Percentiles rank a stretch among this genome's conserved stretches.
Conservation (phyloP, 352 stramenopile species). For the Peronospora tabacina region DNA sequence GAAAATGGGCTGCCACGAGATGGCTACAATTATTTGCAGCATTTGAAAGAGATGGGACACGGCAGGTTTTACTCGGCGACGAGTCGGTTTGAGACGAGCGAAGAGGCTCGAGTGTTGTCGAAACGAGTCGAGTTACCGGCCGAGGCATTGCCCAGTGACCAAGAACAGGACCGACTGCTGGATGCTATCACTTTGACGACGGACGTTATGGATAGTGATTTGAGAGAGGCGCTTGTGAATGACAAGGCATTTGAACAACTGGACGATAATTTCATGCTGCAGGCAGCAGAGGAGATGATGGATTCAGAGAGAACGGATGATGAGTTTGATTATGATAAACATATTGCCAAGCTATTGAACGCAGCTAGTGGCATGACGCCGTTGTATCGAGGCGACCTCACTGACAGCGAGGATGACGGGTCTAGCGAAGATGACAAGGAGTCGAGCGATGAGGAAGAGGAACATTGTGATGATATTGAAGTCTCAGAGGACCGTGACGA, state of each 20-base stretch:
- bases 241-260: conserved; percentile 82
- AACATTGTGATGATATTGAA: conserved; percentile 29
- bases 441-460: conserved; percentile 27
- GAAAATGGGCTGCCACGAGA: conserved; percentile 86
- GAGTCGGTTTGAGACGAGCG: conserved; percentile 47
- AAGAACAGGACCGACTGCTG: conserved; percentile 73
- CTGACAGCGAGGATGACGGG: conserved; percentile 77
- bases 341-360: conserved; percentile 90
- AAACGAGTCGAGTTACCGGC: conserved; percentile 53
- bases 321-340: conserved; percentile 90
- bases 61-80: conserved; percentile 74
- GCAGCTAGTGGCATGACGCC: conserved; percentile 62
- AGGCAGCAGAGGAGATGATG: conserved; percentile 60
- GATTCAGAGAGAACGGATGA: conserved; percentile 31
- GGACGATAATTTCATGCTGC: conserved; percentile 88
- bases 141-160: conserved; percentile 55
- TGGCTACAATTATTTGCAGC: conserved; percentile 90
- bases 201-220: conserved; percentile 82
- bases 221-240: conserved; percentile 80
- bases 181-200: conserved; percentile 79
- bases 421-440: conserved; percentile 76
- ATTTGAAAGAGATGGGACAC: conserved; percentile 88
- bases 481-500: conserved; percentile 49
- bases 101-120: conserved; percentile 46
- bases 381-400: conserved; percentile 57